Base-by-base conservation (phyloP, 495 filamentous ascomycete genomes). In the Daldinia decipiens region DNA sequence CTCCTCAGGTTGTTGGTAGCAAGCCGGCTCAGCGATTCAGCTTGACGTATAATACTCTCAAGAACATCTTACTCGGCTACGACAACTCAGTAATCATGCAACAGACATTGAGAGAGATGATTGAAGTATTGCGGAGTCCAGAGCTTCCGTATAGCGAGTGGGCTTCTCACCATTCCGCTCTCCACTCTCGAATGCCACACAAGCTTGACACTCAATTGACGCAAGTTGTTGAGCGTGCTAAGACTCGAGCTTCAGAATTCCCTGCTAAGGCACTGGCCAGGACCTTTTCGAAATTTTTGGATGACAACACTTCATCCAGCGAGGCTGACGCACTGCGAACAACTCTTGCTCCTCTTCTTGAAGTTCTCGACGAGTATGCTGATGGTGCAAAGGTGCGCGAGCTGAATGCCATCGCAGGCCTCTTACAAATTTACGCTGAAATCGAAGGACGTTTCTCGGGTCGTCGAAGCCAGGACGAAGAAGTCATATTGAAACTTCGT, bases 81-180 rank as follows among this genome's bases (percentile, higher is more conserved):
- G 95, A 99, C 79, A 99, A 99, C 85, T 93, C 97, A 77, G 90
- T 98, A 58, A 93, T 98, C 79, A 97, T 99, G 96, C 85, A 87
- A 38, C 79, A 87, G 62, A 95, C 93, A 7, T 84, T 99, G 38
- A 95, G 94, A 83, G 93, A 95, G 72, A 86, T 99, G 32, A 88
- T 97, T 21, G 89, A 93, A 54, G 95, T 99, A 5, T 88, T 99
- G 13, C 92, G 94, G 27, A 88, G 96, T 77, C 89, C 90, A 6
- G 93, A 97, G 63, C 88, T 99, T 62, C 95, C 95, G 1, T 99
- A 97, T 80, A 92, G 94, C 79, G 93, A 99, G 81, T 99, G 94
- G 91, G 91, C 90, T 64, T 91, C 95, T 12, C 96, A 98, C 74
- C 94, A 94, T 62, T 94, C 95, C 29, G 95, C 95, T 6, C 88